Conservation (phyloP, 257 asterid genomes). For the Agastache rugosa region DNA sequence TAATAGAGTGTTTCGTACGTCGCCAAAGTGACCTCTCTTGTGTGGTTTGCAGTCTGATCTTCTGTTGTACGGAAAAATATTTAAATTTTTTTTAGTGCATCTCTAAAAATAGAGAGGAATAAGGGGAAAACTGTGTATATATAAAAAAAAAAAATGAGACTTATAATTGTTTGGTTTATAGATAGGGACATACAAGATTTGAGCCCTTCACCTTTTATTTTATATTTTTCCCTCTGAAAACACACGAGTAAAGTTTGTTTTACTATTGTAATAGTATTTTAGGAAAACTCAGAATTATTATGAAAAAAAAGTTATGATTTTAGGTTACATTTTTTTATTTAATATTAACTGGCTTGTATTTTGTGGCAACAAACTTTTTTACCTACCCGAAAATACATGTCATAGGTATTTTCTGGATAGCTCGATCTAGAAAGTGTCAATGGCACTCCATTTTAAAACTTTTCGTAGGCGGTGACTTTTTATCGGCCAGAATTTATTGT, state of each 20-base stretch:
- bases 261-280: constrained; percentile 8
- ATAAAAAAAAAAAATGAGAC: background rate
- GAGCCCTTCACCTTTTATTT: background rate
- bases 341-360: background rate
- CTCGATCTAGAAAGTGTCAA: too few species aligned
- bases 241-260: background rate
- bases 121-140: constrained; percentile 9
- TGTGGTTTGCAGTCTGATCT: background rate
- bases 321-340: background rate
- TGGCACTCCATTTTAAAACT: too few species aligned
- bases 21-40: constrained; percentile 10
- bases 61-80: background rate
- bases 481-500: too few species aligned
- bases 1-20: constrained; percentile 35
- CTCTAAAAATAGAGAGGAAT: background rate
- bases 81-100: background rate
- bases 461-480: too few species aligned
- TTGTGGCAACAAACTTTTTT: too few species aligned
- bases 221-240: too few species aligned
- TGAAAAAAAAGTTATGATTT: background rate
- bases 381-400: too few species aligned
- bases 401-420: too few species aligned
- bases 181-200: background rate
- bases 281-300: background rate
- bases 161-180: background rate